Conservation (phyloP, 2,329 filamentous ascomycete species). For the Aulographum hederae region DNA sequence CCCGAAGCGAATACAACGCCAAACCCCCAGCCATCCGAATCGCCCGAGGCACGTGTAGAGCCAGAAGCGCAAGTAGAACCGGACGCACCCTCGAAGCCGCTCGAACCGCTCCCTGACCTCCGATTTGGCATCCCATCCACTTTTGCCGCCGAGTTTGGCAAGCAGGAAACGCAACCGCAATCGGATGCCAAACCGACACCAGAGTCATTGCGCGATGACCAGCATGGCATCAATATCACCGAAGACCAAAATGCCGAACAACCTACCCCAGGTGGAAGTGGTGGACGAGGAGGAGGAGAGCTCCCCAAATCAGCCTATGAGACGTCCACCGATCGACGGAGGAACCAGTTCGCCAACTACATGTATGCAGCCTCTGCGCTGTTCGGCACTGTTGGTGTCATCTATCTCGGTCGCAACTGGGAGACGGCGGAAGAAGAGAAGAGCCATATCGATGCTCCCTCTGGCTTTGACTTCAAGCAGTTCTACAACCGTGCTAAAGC, state of each 20-base stretch:
- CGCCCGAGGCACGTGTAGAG: too few species aligned
- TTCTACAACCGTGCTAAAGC: slow-evolving; percentile 72
- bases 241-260: slow-evolving; percentile 6
- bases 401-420: slow-evolving; percentile 81
- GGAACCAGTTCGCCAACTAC: slow-evolving; percentile 58
- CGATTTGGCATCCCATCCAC: slow-evolving; percentile 92
- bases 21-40: too few species aligned
- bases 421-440: slow-evolving; percentile 54
- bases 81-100: slow-evolving; percentile 25
- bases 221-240: slow-evolving; percentile 30
- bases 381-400: slow-evolving; percentile 36
- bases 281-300: slow-evolving; percentile 36
- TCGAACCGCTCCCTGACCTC: slow-evolving; percentile 64
- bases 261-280: slow-evolving; percentile 8
- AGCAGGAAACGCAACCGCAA: slow-evolving; percentile 12
- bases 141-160: slow-evolving; percentile 54
- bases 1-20: too few species aligned
- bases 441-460: slow-evolving; percentile 51
- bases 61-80: slow-evolving; percentile 21
- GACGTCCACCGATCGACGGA: slow-evolving; percentile 73
- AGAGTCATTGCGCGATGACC: slow-evolving; percentile 15
- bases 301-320: slow-evolving; percentile 68
- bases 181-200: slow-evolving; percentile 7
- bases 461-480: slow-evolving; percentile 55
- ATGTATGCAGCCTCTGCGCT: slow-evolving; percentile 46